Evolutionary conservation across 805 yeast species (phyloP).

Genomic region (Yamadazyma olivae): DNA sequence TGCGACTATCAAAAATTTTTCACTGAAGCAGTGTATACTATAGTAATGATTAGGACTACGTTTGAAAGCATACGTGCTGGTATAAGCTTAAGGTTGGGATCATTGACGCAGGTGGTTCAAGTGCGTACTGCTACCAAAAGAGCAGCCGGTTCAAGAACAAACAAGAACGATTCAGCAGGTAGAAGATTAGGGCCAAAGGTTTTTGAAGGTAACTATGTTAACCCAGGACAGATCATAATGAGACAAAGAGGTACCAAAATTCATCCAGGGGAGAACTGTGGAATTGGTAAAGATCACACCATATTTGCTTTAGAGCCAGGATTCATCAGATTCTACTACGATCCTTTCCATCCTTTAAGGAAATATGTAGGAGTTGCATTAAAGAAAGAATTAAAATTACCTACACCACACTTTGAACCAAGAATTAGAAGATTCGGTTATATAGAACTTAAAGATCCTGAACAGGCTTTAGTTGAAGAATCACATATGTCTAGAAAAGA

Average conservation of each 20-base stretch:
- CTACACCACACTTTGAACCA: slow-evolving; percentile 91
- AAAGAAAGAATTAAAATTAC: slow-evolving; percentile 58
- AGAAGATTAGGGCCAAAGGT: slow-evolving; percentile 89
- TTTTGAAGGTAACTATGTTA: slow-evolving; percentile 72
- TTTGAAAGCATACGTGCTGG: slow-evolving; percentile 1
- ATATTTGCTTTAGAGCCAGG: slow-evolving; percentile 91
- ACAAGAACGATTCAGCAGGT: slow-evolving; percentile 93
- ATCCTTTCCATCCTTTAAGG: slow-evolving; percentile 95
- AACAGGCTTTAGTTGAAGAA: slow-evolving; percentile 56
- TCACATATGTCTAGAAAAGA: slow-evolving; percentile 67
- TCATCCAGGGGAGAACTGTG: slow-evolving; percentile 90
- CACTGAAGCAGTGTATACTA: not conserved
- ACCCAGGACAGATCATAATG: slow-evolving; percentile 82
- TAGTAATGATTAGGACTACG: not conserved
- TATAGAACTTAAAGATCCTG: slow-evolving; percentile 47
- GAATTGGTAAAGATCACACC: slow-evolving; percentile 92
- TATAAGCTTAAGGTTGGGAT: not conserved
- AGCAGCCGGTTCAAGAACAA: slow-evolving; percentile 93
- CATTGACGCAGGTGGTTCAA: slow-evolving; percentile 19
- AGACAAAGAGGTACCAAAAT: slow-evolving; percentile 94
- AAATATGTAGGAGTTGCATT: slow-evolving; percentile 88
- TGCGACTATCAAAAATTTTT: slow-evolving; percentile 7
- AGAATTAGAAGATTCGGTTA: slow-evolving; percentile 81
- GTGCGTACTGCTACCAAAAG: slow-evolving; percentile 90
- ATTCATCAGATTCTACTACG: slow-evolving; percentile 82